Conservation (phyloP, 768 basidiomycete species). For the Ephemerocybe angulata region DNA sequence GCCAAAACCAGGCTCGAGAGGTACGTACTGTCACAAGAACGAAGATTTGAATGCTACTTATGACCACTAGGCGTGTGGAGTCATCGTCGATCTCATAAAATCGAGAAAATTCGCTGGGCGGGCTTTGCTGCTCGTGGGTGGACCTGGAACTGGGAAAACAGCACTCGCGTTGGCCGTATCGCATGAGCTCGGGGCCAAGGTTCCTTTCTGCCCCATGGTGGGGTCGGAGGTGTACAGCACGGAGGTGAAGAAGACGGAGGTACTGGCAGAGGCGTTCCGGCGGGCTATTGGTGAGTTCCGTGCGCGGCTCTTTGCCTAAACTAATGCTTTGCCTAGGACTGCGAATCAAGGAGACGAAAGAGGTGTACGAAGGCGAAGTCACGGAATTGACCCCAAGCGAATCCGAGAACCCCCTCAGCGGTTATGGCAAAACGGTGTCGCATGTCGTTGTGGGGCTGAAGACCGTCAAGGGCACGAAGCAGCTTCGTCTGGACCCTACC, state of each 20-base stretch:
- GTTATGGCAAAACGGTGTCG: conserved; percentile 98
- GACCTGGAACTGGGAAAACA: conserved; percentile 97
- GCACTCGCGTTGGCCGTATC: conserved; percentile 94
- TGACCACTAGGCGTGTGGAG: conserved; percentile 73
- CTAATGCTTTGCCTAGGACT: conserved; percentile 52
- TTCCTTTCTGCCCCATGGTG: conserved; percentile 99
- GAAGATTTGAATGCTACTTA: background rate
- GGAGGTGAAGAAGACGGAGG: conserved; percentile 99
- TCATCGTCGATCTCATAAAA: conserved; percentile 85
- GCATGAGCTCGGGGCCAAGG: conserved; percentile 90
- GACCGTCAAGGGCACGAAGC: conserved; percentile 90
- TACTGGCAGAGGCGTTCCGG: conserved; percentile 90
- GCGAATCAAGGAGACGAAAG: conserved; percentile 98
- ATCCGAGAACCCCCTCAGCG: conserved; percentile 94
- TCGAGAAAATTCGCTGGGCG: conserved; percentile 92
- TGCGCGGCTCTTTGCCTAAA: background rate
- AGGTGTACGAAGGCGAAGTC: conserved; percentile 97
- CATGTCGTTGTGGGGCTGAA: conserved; percentile 96
- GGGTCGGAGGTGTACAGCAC: conserved; percentile 95
- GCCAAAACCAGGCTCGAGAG: conserved; percentile 88
- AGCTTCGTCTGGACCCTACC: conserved; percentile 87
- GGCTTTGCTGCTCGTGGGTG: conserved; percentile 87
- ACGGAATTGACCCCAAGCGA: conserved; percentile 96
- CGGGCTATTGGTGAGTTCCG: conserved; percentile 77
- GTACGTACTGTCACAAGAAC: conserved; percentile 34